These are phyloP conservation scores for Vanderwaltozyma yarrowii DNA, from an alignment of 805 yeast species.

Conservation along the genomic window DNA sequence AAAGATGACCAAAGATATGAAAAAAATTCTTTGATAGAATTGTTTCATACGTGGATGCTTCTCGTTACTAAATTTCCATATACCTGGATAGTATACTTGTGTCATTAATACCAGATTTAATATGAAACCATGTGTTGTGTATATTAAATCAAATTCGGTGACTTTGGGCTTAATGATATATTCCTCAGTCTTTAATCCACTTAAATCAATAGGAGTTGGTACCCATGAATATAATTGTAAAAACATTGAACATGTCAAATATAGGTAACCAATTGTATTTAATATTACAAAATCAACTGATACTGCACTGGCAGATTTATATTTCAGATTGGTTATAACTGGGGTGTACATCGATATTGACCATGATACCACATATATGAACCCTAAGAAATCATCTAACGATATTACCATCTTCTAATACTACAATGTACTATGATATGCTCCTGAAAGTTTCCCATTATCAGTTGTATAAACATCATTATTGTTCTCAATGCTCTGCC, in stretches of 20 bases:
- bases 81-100: slow-evolving; percentile 29
- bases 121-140: slow-evolving; percentile 38
- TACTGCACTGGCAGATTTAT: slow-evolving; percentile 37
- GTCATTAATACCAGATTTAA: slow-evolving; percentile 33
- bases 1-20: slow-evolving; percentile 10
- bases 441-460: too few species aligned
- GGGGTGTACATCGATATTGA: slow-evolving; percentile 44
- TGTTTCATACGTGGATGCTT: slow-evolving; percentile 17
- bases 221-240: slow-evolving; percentile 32
- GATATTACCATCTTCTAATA: background rate
- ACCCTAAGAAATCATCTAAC: slow-evolving; percentile 24
- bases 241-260: slow-evolving; percentile 33
- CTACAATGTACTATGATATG: too few species aligned
- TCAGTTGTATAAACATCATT: too few species aligned
- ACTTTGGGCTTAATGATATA: slow-evolving; percentile 29
- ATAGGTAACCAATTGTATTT: slow-evolving; percentile 39
- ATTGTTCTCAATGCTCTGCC: too few species aligned
- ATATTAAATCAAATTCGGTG: slow-evolving; percentile 36
- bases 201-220: slow-evolving; percentile 5
- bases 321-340: slow-evolving; percentile 31
- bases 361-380: slow-evolving; percentile 34
- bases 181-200: slow-evolving; percentile 1
- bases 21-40: slow-evolving; percentile 14
- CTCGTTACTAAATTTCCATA: slow-evolving; percentile 30
- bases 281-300: slow-evolving; percentile 39